Evolutionary conservation across 352 stramenopile genomes (phyloP), one percentile per base, ranked within the genome.

Genomic region (Phytophthora idaei): DNA sequence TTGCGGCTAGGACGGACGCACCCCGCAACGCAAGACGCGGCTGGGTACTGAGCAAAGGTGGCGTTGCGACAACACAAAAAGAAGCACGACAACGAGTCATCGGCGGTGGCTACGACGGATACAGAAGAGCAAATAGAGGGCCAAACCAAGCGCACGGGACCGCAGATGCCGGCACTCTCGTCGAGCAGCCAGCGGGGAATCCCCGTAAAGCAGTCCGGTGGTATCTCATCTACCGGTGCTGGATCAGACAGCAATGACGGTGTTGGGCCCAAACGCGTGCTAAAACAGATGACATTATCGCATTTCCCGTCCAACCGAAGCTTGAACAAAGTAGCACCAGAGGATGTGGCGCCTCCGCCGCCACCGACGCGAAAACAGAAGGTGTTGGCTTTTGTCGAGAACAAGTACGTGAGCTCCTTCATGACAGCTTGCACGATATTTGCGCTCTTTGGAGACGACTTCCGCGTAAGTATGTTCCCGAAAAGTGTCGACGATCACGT

Each of bases 371-470:
- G 71, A 27, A 67, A 80, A 49, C 68, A 89, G 14, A 67, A 85
- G 17, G 59, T 90, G 21, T 52, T 92, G 29, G 61, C 64, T 1
- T 68, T 88, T 51, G 71, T 94, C 3, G 87, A 95, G 51, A 84
- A 93, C 67, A 85, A 83, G 42, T 90, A 87, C 42, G 56, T 92
- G 51, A 92, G 77, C 58, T 69, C 71, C 10, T 85, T 80, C 44
- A 73, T 94, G 45, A 90, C 85, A 8, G 28, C 90, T 4, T 87
- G 89, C 47, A 97, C 89, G 11, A 86, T 97, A 21, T 97, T 96
- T 54, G 85, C 88, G 14, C 68, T 97, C 9, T 97, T 96, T 70
- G 89, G 85, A 1, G 87, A 97, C 57, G 90, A 97, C 53, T 83
- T 96, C 37, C 83, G 85, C 27, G 84, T 92, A 31, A 78, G 73